A percentile compares a stretch with the other conserved stretches of the same genome.
Evolutionary conservation across 2,329 filamentous ascomycete genomes (phyloP).

Genomic region (Pyrenophora teres): DNA sequence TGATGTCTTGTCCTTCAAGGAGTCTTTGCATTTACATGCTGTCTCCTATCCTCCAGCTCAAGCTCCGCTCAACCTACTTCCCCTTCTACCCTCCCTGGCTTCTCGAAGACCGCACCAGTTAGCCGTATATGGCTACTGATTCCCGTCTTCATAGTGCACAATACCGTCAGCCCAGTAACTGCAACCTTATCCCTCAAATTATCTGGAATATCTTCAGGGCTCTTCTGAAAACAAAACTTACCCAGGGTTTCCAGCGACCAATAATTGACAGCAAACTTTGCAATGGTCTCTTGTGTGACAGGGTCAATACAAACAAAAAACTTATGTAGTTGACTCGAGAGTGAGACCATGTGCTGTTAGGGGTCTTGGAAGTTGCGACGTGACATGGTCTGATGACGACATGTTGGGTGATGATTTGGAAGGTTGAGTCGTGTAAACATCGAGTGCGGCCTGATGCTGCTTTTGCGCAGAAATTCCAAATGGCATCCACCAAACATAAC

Average conservation of each 20-base stretch:
- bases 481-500: too few species aligned
- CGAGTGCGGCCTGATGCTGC: background rate
- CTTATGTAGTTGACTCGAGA: slow-evolving; percentile 26
- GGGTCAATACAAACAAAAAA: slow-evolving; percentile 26
- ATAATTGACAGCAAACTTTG: slow-evolving; percentile 22
- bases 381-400: background rate
- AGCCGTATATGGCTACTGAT: slow-evolving; percentile 28
- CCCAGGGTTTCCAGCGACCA: slow-evolving; percentile 28
- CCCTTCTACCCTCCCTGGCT: slow-evolving; percentile 20
- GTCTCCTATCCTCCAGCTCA: too few species aligned
- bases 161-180: slow-evolving; percentile 19
- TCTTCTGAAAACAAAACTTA: slow-evolving; percentile 24
- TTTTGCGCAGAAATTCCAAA: too few species aligned
- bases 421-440: background rate
- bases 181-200: slow-evolving; percentile 26
- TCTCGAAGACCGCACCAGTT: slow-evolving; percentile 22
- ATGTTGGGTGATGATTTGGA: background rate
- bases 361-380: background rate
- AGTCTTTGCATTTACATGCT: too few species aligned
- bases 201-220: slow-evolving; percentile 8
- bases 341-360: slow-evolving; percentile 5
- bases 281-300: slow-evolving; percentile 20
- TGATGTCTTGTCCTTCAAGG: too few species aligned
- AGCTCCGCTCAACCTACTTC: background rate
- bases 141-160: slow-evolving; percentile 25